phyloP scores from a whole-genome alignment of 1,284 basidiomycete genomes.

The Mycena citricolor region DNA sequence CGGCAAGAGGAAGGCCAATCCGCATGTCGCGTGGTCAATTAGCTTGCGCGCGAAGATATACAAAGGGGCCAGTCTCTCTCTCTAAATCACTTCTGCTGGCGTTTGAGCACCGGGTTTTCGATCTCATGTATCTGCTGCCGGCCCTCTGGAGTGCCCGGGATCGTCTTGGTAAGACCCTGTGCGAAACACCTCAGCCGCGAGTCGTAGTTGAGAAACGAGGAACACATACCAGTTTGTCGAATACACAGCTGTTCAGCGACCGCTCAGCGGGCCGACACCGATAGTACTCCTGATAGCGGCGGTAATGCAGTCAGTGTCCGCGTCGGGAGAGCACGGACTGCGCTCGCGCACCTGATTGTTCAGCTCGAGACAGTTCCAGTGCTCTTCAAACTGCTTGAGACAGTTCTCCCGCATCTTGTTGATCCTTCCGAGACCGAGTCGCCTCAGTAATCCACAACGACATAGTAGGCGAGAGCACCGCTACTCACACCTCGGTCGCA shows the following conservation, averaged over 20 bases:
- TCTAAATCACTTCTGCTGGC: constrained; percentile 66
- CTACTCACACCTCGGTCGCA: constrained; percentile 87
- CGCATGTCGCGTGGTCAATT: too few relatives aligned
- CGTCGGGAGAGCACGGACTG: too few relatives aligned
- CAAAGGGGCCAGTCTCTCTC: too few relatives aligned
- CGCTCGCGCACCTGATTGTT: constrained; percentile 90
- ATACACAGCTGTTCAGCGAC: constrained; percentile 92
- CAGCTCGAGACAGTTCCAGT: constrained; percentile 94
- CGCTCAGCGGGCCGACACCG: constrained; percentile 90
- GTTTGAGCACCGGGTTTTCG: constrained; percentile 78
- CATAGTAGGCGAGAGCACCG: background rate
- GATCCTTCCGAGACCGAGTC: constrained; percentile 60
- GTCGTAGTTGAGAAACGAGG: constrained; percentile 3
- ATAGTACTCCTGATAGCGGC: constrained; percentile 90
- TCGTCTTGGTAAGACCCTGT: constrained; percentile 89
- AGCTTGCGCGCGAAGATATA: too few relatives aligned
- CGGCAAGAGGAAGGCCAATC: too few relatives aligned
- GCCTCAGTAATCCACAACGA: background rate
- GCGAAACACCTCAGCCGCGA: background rate
- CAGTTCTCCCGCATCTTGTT: constrained; percentile 94
- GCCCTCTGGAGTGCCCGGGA: constrained; percentile 88
- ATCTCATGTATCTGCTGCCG: constrained; percentile 90
- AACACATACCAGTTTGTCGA: constrained; percentile 86
- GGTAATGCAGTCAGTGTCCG: too few relatives aligned
- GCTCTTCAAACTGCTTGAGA: constrained; percentile 83